Conservation (phyloP, 2,329 filamentous ascomycete genomes). For the Rosellinia necatrix region DNA sequence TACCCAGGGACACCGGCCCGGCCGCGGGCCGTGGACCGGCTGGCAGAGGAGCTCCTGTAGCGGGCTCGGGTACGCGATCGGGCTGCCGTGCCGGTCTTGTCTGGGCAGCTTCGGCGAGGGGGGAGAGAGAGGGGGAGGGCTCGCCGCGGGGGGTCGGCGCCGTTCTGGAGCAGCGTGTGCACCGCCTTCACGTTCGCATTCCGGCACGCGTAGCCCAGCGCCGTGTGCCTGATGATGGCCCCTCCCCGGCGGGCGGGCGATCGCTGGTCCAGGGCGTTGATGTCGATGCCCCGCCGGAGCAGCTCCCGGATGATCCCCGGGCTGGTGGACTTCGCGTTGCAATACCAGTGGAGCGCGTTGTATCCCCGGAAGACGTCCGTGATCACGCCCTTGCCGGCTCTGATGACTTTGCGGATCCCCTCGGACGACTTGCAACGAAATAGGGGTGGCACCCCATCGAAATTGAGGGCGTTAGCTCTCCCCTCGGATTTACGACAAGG, state of each 20-base stretch:
- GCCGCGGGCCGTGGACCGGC: constrained; percentile 12
- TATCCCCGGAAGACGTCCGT: constrained; percentile 19
- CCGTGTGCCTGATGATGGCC: constrained; percentile 13
- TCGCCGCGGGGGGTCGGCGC: constrained; percentile 19
- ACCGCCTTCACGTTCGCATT: constrained; percentile 27
- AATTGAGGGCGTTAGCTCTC: neutral
- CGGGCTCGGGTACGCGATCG: constrained; percentile 17
- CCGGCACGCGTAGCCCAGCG: constrained; percentile 22
- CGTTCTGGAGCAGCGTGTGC: constrained; percentile 9
- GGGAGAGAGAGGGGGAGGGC: too few relatives aligned
- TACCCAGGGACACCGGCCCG: constrained; percentile 11
- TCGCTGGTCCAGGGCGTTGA: constrained; percentile 22
- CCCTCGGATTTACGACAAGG: neutral
- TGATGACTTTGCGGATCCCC: constrained; percentile 12
- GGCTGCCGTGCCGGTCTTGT: neutral
- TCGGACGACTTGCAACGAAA: constrained; percentile 18
- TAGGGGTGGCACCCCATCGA: constrained; percentile 14
- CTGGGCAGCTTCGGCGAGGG: neutral
- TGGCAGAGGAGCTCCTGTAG: constrained; percentile 24
- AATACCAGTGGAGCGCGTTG: constrained; percentile 27
- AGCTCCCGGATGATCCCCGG: constrained; percentile 18
- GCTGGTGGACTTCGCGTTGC: constrained; percentile 23
- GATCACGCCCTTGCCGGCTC: constrained; percentile 2
- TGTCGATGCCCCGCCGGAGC: constrained; percentile 10
- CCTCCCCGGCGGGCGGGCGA: neutral